Evolutionary conservation across 768 basidiomycete genomes (phyloP), one percentile per base, ranked within the genome.

Genomic region (Flagelloscypha sp.): DNA sequence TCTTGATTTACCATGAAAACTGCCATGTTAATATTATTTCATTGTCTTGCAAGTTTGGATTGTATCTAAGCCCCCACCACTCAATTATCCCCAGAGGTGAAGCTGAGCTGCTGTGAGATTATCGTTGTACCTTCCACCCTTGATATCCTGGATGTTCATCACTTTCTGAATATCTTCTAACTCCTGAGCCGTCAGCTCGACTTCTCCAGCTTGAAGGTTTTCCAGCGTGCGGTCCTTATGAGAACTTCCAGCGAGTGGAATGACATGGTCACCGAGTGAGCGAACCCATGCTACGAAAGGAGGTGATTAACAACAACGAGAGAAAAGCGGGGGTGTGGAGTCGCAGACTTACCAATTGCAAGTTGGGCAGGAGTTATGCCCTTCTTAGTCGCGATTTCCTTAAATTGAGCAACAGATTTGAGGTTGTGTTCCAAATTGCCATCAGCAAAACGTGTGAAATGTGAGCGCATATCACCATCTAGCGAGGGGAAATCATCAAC

Each of bases 231-330:
- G 59, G 2, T n/a, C n/a, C n/a, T n/a, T n/a, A 24, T 42, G 61
- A 58, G 63, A 62, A 7, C 63, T 65, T 15, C 74, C 72, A 5
- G 70, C 70, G 21, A 74, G 59, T 3, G 74, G 71, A 33, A 76
- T 64, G 27, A 70, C 63, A 44, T 67, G 59, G 0, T 47, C 16
- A 3, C 67, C 63, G 3, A 62, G 53, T 0, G 61, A 50, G 10
- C 44, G 30, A 0, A 70, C 65, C 69, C 69, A 70, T 6, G 58
- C 66, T n/a, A 70, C 56, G 40, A 47, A 53, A n/a, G n/a, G n/a
- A n/a, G n/a, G n/a, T n/a, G n/a, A n/a, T n/a, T n/a, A n/a, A n/a
- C n/a, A n/a, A n/a, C n/a, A n/a, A n/a, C n/a, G n/a, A n/a, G n/a
- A n/a, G n/a, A n/a, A n/a, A n/a, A n/a, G n/a, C n/a, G n/a, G n/a